phyloP scores from a whole-genome alignment of 352 stramenopile genomes.

The Globisporangium nodosum region DNA sequence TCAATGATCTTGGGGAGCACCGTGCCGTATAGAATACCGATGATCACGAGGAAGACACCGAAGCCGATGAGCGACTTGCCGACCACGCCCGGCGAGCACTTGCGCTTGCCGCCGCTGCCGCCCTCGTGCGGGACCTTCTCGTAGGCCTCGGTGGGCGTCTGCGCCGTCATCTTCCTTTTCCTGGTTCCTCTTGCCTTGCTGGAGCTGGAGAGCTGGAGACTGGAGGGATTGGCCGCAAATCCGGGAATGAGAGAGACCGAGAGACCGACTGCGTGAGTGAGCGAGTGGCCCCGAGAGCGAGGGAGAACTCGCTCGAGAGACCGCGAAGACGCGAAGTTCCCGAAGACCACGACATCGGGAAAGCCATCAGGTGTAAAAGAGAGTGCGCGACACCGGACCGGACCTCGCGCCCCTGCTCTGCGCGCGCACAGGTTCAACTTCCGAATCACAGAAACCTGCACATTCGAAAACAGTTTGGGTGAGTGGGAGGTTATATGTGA shows the following conservation, averaged over 20 bases:
- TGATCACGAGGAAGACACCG: slow-evolving; percentile 24
- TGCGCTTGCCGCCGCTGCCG: slow-evolving; percentile 2
- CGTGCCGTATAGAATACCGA: slow-evolving; percentile 37
- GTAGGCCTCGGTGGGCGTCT: slow-evolving; percentile 13
- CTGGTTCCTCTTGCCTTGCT: not conserved
- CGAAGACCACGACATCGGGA: too few relatives aligned
- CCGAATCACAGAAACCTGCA: too few relatives aligned
- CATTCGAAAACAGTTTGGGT: too few relatives aligned
- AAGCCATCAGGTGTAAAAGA: not conserved
- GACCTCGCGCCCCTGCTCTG: too few relatives aligned
- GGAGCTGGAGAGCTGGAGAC: not conserved
- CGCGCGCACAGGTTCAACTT: not conserved
- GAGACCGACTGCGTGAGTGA: not conserved
- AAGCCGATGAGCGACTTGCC: slow-evolving; percentile 28
- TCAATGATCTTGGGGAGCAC: slow-evolving; percentile 30
- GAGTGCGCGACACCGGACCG: not conserved
- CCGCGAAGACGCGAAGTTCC: not conserved
- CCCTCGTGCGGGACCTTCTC: slow-evolving; percentile 10
- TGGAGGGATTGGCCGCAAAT: slow-evolving; percentile 1
- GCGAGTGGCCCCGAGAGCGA: not conserved
- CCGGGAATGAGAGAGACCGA: not conserved
- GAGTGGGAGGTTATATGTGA: too few relatives aligned
- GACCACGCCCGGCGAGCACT: slow-evolving; percentile 25
- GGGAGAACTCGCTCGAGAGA: not conserved
- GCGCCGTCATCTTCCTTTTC: not conserved